Evolutionary conservation across 768 basidiomycete genomes (phyloP), one percentile per base, ranked within the genome.

Genomic region (Crassisporium funariophilum): DNA sequence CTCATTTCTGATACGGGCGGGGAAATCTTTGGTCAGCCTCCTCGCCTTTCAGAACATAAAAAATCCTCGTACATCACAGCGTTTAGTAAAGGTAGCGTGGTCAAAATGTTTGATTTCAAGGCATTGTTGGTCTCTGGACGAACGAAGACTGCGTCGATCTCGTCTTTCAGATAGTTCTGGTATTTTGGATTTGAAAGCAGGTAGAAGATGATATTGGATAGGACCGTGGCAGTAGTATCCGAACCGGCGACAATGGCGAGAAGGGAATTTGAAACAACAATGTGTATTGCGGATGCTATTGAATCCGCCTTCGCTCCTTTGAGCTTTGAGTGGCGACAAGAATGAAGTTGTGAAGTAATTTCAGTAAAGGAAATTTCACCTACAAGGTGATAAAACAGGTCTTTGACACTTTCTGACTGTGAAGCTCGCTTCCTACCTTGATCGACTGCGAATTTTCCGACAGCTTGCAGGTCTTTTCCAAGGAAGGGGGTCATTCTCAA

Each of bases 221-320:
- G 44, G 7, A 59, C 61, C 4, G 58, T 48, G 1, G 67, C 50
- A 1, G 61, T 61, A 1, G 68, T 70, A 44, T 68, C 66, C 4
- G 67, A 63, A 6, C 65, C 67, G 16, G 67, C 67, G 2, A 69
- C 55, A 25, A 69, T 66, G 2, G 64, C 55, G 5, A 67, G 53
- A 10, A 54, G 49, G 8, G 60, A 41, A 22, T 66, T 60, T 4
- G 52, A 53, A 1, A 62, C 42, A 12, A 62, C 49, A 23, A 51
- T 44, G 5, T 41, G 41, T 5, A 54, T 5, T 27, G 34, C 37
- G 27, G 46, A 47, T 35, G 56, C 21, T 35, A 22, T 52, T 20
- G 54, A 40, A 16, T 44, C 46, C 16, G 40, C 27, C 23, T 58
- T 57, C 2, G 53, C 48, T 20, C 45, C 52, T 37, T 58, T 53